Evolutionary conservation across 2,329 filamentous ascomycete species (phyloP).

Genomic region (Chrysoporthe austroafricana): DNA sequence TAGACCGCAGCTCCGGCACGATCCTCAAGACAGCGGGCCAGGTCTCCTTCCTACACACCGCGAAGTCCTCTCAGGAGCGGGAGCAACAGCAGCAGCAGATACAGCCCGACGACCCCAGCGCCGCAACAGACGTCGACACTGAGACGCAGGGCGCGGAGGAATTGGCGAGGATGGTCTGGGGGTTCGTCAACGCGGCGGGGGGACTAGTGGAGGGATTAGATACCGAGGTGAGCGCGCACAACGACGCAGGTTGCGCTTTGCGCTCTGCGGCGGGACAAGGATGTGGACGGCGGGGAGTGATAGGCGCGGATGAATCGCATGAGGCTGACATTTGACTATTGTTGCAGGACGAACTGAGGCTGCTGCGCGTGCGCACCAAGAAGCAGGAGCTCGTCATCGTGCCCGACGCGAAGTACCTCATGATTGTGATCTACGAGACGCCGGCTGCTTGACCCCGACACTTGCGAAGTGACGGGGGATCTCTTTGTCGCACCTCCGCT

Average conservation of each 20-base stretch:
- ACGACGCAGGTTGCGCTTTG: not conserved
- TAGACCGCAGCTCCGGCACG: slow-evolving; percentile 72
- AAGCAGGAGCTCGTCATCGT: slow-evolving; percentile 85
- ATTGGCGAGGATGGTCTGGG: slow-evolving; percentile 76
- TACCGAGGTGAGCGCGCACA: slow-evolving; percentile 56
- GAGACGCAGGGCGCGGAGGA: slow-evolving; percentile 68
- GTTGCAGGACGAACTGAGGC: slow-evolving; percentile 71
- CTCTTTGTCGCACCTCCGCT: not conserved
- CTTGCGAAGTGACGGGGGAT: not conserved
- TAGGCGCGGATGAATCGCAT: no score
- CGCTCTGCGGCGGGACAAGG: not conserved
- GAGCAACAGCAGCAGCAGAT: slow-evolving; percentile 5
- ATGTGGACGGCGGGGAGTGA: no score
- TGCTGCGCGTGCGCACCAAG: slow-evolving; percentile 78
- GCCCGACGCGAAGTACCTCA: slow-evolving; percentile 76
- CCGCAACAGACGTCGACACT: slow-evolving; percentile 46
- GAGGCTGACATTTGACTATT: slow-evolving; percentile 12
- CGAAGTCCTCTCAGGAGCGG: slow-evolving; percentile 34
- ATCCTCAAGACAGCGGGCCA: slow-evolving; percentile 78
- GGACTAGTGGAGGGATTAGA: slow-evolving; percentile 74
- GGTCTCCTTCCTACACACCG: slow-evolving; percentile 59
- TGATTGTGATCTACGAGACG: slow-evolving; percentile 83
- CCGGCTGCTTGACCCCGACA: slow-evolving; percentile 59
- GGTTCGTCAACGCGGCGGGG: slow-evolving; percentile 71
- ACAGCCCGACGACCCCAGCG: slow-evolving; percentile 42